Evolutionary conservation across 768 basidiomycete species (phyloP), one percentile per base, ranked within the genome.

Genomic region (Hypholoma fasciculare): DNA sequence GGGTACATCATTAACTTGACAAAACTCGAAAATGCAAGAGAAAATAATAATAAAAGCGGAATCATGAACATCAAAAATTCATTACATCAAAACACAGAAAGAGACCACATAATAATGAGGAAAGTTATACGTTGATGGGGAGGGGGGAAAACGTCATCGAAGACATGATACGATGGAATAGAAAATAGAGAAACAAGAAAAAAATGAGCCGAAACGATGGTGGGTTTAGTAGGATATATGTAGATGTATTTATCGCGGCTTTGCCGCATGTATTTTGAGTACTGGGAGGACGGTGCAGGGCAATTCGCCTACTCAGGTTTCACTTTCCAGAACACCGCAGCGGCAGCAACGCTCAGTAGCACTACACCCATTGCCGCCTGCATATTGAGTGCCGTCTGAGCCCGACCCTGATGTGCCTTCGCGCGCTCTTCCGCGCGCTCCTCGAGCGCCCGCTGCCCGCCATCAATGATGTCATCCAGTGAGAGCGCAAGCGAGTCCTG

Each of bases 271-370:
- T 17, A 42, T 16, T 16, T 14, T 42, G 17, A 14, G 13, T 6
- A 17, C 40, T 42, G 39, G 39, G 5, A n/a, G 4, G 13, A 11
- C 4, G 13, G 48, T n/a, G 47, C 17, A 11, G 36, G 37, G 6
- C 16, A 26, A 30, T 9, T 9, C 5, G 9, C 37, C 36, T 38
- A 53, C 68, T 77, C 74, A 3, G 74, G 72, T 56, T 83, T 85
- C 27, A 89, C 85, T 61, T 86, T 80, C 87, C 88, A 90, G 64
- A 89, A 72, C 50, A 91, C 88, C 7, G 88, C 89, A 12, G 82
- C 87, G 2, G 89, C 87, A 3, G 86, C 87, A 7, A 88, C 81
- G 50, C 85, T 78, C 27, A 91, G 70, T 4, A 91, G 78, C 16
- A 89, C 67, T 7, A 90, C 82, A 4, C 88, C 88, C 3, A 88